These are phyloP conservation scores for Xylaria sp. DNA, from an alignment of 2,329 filamentous ascomycete species.

Conservation along the genomic window DNA sequence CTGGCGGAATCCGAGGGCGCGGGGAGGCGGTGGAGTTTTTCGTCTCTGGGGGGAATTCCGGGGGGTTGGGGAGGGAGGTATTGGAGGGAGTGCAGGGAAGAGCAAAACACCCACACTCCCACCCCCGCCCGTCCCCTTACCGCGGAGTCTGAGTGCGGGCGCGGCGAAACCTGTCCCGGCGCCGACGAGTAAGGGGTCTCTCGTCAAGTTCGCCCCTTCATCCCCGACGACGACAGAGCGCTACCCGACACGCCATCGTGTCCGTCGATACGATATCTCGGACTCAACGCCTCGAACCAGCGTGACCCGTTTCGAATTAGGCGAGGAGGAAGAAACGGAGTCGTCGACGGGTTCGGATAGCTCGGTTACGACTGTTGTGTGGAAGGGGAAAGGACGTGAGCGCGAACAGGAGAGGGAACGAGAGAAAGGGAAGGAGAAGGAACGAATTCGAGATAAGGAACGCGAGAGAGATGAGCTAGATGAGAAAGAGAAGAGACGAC, in stretches of 20 bases:
- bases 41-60: not conserved
- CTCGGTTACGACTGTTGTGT: constrained; percentile 3
- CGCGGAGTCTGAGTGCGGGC: not conserved
- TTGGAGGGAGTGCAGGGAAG: no score
- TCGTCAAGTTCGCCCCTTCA: not conserved
- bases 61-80: not conserved
- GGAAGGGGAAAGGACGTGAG: constrained; percentile 1
- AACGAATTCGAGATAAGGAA: not conserved
- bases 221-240: not conserved
- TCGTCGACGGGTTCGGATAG: constrained; percentile 10
- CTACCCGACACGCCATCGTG: not conserved
- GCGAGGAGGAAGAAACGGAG: constrained; percentile 6
- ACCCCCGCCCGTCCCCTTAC: constrained; percentile 15
- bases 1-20: not conserved
- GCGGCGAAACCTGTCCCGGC: not conserved
- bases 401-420: constrained; percentile 8
- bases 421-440: not conserved
- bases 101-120: constrained; percentile 6
- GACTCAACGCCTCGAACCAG: not conserved
- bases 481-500: constrained; percentile 14
- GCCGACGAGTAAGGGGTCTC: not conserved
- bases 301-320: constrained; percentile 13
- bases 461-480: not conserved
- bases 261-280: constrained; percentile 4
- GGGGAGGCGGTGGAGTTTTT: not conserved